Conservation (phyloP, 306 rosid genomes). For the Acmispon strigosus region DNA sequence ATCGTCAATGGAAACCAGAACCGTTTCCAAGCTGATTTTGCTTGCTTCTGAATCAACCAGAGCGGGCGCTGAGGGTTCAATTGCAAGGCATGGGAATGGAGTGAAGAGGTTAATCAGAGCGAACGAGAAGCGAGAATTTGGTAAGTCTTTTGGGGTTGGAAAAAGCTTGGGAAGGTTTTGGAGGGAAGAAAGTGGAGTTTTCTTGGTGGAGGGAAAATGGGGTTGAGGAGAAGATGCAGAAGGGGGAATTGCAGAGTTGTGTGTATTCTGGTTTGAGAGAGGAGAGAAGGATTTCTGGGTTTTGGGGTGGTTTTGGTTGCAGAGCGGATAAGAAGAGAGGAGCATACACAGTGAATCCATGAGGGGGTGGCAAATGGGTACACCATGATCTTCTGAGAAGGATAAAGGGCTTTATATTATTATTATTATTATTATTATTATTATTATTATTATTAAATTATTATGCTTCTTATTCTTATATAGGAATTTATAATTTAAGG, state of each 20-base stretch:
- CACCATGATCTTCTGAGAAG: neutral
- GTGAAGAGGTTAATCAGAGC: slow-evolving; percentile 34
- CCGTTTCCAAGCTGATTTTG: slow-evolving; percentile 58
- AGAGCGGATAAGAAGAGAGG: slow-evolving; percentile 52
- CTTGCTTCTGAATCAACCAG: slow-evolving; percentile 35
- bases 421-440: neutral
- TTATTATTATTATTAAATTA: no score
- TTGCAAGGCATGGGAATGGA: slow-evolving; percentile 49
- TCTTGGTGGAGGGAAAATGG: slow-evolving; percentile 19
- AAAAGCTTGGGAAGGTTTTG: slow-evolving; percentile 14
- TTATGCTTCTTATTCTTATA: no score
- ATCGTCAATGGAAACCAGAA: slow-evolving; percentile 56
- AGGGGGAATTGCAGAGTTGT: neutral
- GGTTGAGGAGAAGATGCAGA: neutral
- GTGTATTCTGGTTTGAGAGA: slow-evolving; percentile 24
- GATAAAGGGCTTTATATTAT: slow-evolving; percentile 15
- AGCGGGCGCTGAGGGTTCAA: slow-evolving; percentile 37
- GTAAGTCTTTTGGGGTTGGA: no score
- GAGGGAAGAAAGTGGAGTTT: neutral
- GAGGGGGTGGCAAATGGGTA: neutral
- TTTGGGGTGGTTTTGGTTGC: slow-evolving; percentile 34
- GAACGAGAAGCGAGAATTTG: slow-evolving; percentile 24
- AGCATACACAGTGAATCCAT: slow-evolving; percentile 59
- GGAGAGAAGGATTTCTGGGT: slow-evolving; percentile 38
- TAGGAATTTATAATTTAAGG: no score